Conservation (phyloP, 352 stramenopile genomes). For the Globisporangium rhizosaccharum region DNA sequence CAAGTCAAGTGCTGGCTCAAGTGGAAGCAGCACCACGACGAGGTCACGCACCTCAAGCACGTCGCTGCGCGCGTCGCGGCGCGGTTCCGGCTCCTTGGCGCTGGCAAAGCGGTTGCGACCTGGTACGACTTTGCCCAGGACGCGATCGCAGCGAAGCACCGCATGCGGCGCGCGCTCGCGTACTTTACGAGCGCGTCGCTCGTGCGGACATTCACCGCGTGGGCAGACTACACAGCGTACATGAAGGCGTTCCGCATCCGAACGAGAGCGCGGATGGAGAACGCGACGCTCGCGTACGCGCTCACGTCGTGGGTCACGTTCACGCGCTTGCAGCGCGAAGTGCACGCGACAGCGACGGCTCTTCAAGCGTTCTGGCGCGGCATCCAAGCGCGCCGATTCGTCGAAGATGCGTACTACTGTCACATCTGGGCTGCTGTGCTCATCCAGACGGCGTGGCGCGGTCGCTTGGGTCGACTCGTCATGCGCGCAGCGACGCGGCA, state of each 20-base stretch:
- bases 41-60: conserved; percentile 28
- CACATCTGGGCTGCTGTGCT: conserved; percentile 56
- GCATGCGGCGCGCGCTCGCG: conserved; percentile 43
- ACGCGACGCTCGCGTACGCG: conserved; percentile 43
- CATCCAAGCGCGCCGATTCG: conserved; percentile 22
- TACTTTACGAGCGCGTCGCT: conserved; percentile 61
- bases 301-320: conserved; percentile 48
- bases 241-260: conserved; percentile 36
- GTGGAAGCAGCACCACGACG: conserved; percentile 44
- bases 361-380: conserved; percentile 73
- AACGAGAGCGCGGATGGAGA: conserved; percentile 37
- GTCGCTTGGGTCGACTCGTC: conserved; percentile 43
- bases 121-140: conserved; percentile 69
- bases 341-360: conserved; percentile 25
- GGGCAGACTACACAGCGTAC: conserved; percentile 32
- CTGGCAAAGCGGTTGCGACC: conserved; percentile 38
- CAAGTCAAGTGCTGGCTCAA: conserved; percentile 58
- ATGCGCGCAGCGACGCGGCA: conserved; percentile 49
- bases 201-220: conserved; percentile 53
- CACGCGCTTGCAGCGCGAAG: conserved; percentile 21
- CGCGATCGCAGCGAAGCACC: conserved; percentile 36
- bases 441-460: conserved; percentile 70
- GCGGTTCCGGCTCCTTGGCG: conserved; percentile 37
- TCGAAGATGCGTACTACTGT: conserved; percentile 61
- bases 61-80: conserved; percentile 39